Conservation (phyloP, 352 stramenopile species). For the Phytopythium cucurbitacearum region DNA sequence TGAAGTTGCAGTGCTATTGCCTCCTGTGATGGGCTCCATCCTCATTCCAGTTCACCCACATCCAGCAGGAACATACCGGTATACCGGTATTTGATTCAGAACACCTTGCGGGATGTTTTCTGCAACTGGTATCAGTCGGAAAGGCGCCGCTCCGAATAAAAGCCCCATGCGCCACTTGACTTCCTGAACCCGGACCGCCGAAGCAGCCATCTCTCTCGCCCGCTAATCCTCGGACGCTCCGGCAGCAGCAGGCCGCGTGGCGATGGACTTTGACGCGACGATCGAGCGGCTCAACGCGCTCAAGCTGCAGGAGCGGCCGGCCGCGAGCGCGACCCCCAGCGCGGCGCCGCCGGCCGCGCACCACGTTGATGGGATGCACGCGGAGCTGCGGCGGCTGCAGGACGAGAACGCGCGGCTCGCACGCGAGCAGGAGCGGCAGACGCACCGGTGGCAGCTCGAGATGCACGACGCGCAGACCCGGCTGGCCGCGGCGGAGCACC, state of each 20-base stretch:
- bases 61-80: too few species aligned
- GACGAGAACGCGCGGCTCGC: slow-evolving; percentile 40
- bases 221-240: background rate
- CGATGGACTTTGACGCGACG: slow-evolving; percentile 57
- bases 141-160: slow-evolving; percentile 2
- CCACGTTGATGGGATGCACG: slow-evolving; percentile 9
- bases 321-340: background rate
- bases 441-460: slow-evolving; percentile 44
- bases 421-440: slow-evolving; percentile 40
- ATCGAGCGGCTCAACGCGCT: slow-evolving; percentile 74
- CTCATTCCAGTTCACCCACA: too few species aligned
- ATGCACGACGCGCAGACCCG: slow-evolving; percentile 42
- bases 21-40: too few species aligned
- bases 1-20: too few species aligned
- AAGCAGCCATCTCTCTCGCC: slow-evolving; percentile 5
- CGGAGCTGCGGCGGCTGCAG: slow-evolving; percentile 40
- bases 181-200: background rate
- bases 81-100: too few species aligned
- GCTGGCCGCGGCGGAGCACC: slow-evolving; percentile 35
- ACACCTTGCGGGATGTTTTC: too few species aligned
- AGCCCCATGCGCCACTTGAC: background rate
- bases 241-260: background rate
- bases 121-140: too few species aligned
- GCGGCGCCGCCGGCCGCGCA: background rate
- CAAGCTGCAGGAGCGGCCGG: slow-evolving; percentile 47